These are phyloP conservation scores for Melampsora americana DNA, from an alignment of 1,284 basidiomycete genomes.

Conservation along the genomic window DNA sequence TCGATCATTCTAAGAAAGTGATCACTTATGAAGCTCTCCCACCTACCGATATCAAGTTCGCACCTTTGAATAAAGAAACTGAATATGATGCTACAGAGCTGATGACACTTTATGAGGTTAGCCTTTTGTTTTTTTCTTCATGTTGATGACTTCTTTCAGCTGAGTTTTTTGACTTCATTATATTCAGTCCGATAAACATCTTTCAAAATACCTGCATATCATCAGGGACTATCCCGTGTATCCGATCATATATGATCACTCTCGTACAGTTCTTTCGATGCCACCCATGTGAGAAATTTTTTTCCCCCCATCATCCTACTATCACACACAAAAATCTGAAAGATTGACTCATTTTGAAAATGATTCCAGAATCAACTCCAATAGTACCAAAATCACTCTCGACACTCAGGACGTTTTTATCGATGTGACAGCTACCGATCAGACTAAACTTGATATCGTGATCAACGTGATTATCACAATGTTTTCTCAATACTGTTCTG, in stretches of 20 bases:
- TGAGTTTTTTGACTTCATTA: not conserved
- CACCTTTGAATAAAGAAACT: slow-evolving; percentile 73
- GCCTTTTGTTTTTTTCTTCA: slow-evolving; percentile 46
- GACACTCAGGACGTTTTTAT: slow-evolving; percentile 94
- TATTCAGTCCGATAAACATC: slow-evolving; percentile 80
- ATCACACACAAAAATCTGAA: not conserved
- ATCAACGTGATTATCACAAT: slow-evolving; percentile 90
- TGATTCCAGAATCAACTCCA: slow-evolving; percentile 51
- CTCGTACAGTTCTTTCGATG: slow-evolving; percentile 86
- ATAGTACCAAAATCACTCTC: slow-evolving; percentile 86
- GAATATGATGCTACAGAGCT: slow-evolving; percentile 75
- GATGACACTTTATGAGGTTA: slow-evolving; percentile 84
- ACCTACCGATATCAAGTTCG: slow-evolving; percentile 85
- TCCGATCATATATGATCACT: slow-evolving; percentile 91
- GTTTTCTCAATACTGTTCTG: slow-evolving; percentile 94
- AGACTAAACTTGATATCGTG: slow-evolving; percentile 92
- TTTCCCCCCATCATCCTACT: not conserved
- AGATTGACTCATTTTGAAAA: not conserved
- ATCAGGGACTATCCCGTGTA: slow-evolving; percentile 93
- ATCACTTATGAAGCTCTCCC: slow-evolving; percentile 74
- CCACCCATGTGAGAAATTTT: slow-evolving; percentile 69
- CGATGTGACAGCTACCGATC: slow-evolving; percentile 95
- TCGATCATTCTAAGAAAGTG: slow-evolving; percentile 73
- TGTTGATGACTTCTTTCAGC: not conserved
- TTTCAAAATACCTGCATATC: slow-evolving; percentile 83